A percentile compares a stretch with the other conserved stretches of the same genome.
Evolutionary conservation across 192 early-diverging fungal species (phyloP).

Genomic region (Phycomyces blakesleeanus): DNA sequence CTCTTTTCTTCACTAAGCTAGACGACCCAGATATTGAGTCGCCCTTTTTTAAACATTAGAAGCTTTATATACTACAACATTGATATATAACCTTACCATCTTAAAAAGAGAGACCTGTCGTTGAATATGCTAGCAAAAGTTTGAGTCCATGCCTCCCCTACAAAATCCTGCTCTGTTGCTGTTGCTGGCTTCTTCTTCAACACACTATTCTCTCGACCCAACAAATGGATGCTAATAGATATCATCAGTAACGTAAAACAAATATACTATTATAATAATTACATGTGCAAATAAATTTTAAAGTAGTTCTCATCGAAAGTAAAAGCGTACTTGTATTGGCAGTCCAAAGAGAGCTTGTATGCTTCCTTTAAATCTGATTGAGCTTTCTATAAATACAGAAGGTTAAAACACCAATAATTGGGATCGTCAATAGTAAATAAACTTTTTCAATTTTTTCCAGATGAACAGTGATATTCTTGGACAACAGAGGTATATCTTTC

Average conservation of each 20-base stretch:
- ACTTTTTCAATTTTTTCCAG: not conserved
- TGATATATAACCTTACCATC: not conserved
- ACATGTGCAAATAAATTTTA: not conserved
- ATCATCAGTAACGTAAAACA: not conserved
- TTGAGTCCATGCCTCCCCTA: slow-evolving; percentile 1
- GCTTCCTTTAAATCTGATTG: not conserved
- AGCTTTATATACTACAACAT: not conserved
- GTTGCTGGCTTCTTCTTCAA: not conserved
- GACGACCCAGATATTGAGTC: not conserved
- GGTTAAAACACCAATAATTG: not conserved
- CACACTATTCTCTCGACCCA: not conserved
- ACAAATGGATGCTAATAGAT: not conserved
- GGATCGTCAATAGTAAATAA: not conserved
- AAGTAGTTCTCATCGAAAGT: not conserved
- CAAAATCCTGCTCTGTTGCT: slow-evolving; percentile 2
- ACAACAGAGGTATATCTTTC: not conserved
- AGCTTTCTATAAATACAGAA: not conserved
- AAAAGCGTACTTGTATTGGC: not conserved
- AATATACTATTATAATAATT: not conserved
- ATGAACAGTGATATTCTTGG: not conserved
- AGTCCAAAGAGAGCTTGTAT: not conserved
- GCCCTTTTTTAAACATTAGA: not conserved
- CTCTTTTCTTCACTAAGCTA: not conserved
- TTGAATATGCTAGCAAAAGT: not conserved
- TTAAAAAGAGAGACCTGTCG: not conserved